Evolutionary conservation across 305 asterid genomes (phyloP), one percentile per base, ranked within the genome.

Genomic region (Fraxinus latifolia): DNA sequence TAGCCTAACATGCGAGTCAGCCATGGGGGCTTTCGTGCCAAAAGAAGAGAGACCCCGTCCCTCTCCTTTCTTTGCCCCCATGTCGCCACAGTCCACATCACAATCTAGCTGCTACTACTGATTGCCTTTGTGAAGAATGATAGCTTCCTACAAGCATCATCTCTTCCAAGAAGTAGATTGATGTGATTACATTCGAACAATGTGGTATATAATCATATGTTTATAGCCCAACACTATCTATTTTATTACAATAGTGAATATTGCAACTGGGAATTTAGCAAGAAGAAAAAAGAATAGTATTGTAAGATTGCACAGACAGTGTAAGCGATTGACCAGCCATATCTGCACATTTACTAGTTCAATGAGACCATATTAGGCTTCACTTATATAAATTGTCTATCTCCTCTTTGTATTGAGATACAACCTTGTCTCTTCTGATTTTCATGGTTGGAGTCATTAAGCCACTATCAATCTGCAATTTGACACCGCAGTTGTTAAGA

Each of bases 401-500:
- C 84, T 94, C 91, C 86, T 92, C 94, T 86, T 82, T 85, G 91
- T 87, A 93, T 71, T 87, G 70, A 53, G 87, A 87, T 25, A 85
- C 91, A 31, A 94, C 97, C 84, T 68, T 86, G 76, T 96, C 97
- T 62, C 99, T 89, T 85, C 91, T 90, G 39, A 94, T 87, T 87
- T 96, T 94, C 99, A 96, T 93, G 42, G 98, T 96, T 71, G 98
- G 97, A 76, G 97, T 96, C 97, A 96, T 89, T 74, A 93, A 86
- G 84, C 97, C 98, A 39, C 89, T 82, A 44, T 93, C 99, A 19
- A 92, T 93, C 98, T 94, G 95, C 90, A 86, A 37, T 44, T 77
- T 3, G 7, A 36, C 77, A 32, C 21, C 29, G 42, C 25, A 53
- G 21, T 11, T 17, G 75, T 83, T 81, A 82, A 29, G 7, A 7